Percentiles rank a stretch among this genome's conserved stretches.
These are phyloP conservation scores for Leishmania mexicana DNA, from an alignment of 208 protist genomes.

Conservation along the genomic window DNA sequence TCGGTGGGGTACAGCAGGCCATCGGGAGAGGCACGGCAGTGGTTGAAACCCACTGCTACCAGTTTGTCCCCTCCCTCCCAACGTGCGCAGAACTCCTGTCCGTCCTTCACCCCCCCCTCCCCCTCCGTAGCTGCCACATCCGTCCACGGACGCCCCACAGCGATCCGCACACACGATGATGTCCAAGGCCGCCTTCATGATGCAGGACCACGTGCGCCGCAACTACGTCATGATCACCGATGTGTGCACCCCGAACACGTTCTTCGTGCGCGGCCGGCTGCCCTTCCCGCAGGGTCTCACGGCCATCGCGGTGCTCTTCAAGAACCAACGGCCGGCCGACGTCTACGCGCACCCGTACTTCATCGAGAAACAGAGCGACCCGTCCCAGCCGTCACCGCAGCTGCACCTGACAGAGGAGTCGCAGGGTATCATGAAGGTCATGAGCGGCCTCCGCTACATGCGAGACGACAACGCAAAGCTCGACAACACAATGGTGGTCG, in stretches of 20 bases:
- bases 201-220: slow-evolving; percentile 80
- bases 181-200: slow-evolving; percentile 81
- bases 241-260: slow-evolving; percentile 48
- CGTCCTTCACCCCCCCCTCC: not conserved
- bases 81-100: not conserved
- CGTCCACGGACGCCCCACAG: not conserved
- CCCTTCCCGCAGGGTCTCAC: slow-evolving; percentile 73
- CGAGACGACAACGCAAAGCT: slow-evolving; percentile 76
- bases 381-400: slow-evolving; percentile 79
- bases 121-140: not conserved
- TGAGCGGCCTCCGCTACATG: slow-evolving; percentile 86
- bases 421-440: slow-evolving; percentile 83
- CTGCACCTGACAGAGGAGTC: slow-evolving; percentile 87
- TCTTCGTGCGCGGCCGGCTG: slow-evolving; percentile 71
- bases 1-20: not conserved
- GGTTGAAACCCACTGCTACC: too few relatives aligned
- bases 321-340: slow-evolving; percentile 57
- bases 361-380: slow-evolving; percentile 87
- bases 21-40: not conserved
- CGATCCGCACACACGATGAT: slow-evolving; percentile 55
- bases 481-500: slow-evolving; percentile 82
- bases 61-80: not conserved
- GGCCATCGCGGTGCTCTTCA: slow-evolving; percentile 63
- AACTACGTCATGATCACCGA: slow-evolving; percentile 72
- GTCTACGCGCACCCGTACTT: slow-evolving; percentile 89